phyloP scores from a whole-genome alignment of 2,329 filamentous ascomycete species.

The Hypocreales sp. region DNA sequence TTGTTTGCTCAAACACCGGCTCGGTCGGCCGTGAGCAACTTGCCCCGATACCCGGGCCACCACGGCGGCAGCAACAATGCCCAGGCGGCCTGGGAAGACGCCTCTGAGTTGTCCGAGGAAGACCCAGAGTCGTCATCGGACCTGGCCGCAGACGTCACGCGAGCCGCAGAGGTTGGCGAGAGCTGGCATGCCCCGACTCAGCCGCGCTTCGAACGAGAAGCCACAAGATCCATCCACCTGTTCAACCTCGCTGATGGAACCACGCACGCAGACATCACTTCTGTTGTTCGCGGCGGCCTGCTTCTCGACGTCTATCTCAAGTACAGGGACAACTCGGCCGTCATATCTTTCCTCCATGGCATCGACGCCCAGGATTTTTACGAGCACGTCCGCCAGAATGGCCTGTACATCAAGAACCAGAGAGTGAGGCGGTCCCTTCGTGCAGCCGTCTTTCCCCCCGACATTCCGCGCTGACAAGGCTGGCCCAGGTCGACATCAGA shows the following conservation, averaged over 20 bases:
- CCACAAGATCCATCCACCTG: constrained; percentile 44
- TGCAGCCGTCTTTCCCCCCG: no score
- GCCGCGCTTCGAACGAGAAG: constrained; percentile 16
- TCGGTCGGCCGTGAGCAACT: no score
- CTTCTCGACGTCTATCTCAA: constrained; percentile 55
- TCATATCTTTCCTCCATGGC: constrained; percentile 54
- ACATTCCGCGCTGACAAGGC: no score
- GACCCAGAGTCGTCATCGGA: no score
- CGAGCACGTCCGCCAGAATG: constrained; percentile 45
- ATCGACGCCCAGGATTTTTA: constrained; percentile 49
- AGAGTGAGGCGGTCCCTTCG: constrained; percentile 27
- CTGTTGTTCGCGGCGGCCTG: constrained; percentile 52
- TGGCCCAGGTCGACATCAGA: constrained; percentile 48
- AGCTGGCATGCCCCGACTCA: no score
- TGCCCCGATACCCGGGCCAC: no score
- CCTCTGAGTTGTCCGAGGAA: no score
- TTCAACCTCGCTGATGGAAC: constrained; percentile 44
- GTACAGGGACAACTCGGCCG: constrained; percentile 39
- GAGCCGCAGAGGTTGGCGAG: no score
- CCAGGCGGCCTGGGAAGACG: no score
- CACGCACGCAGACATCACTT: constrained; percentile 50
- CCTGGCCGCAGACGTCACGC: no score
- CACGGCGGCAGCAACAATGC: no score
- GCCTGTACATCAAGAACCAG: constrained; percentile 54
- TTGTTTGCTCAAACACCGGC: no score